Base-by-base conservation (phyloP, 305 asterid species). In the Fraxinus nigra region DNA sequence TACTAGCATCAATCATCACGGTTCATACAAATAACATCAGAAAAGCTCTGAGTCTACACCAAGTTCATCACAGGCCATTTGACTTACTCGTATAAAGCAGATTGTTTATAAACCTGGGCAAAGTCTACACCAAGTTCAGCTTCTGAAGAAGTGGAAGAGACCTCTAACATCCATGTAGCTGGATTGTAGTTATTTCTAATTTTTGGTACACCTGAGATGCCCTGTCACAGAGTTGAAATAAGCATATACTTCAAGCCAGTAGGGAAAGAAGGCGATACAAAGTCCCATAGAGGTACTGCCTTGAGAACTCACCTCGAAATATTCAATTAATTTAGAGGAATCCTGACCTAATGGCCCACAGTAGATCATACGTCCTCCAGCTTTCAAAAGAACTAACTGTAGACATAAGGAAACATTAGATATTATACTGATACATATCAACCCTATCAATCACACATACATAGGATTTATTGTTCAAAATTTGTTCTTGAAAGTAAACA, bases 101-200 rank as follows among this genome's bases (percentile, higher is more conserved):
- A 95, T 8, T 81, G 81, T 69, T 83, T 81, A 84, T 92, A 95
- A 79, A 92, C 90, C 76, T 89, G 88, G 7, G 95, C 93, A 40
- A 95, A 95, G 84, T 93, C 95, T 61, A 93, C 30, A 32, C 92
- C 92, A 67, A 89, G 92, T 46, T 86, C 89, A 32, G 87, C 88
- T 85, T 93, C 99, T 24, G 91, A 83, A 81, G 97, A 91, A 76
- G 88, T 80, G 14, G 97, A 95, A 80, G 92, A 92, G 83, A 93
- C 90, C 84, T 95, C 97, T 86, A 95, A 84, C 92, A 95, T 92
- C 98, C 98, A 95, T 73, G 98, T 90, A 77, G 98, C 97, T 16
- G 99, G 98, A 83, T 93, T 95, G 72, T 90, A 90, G 76, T 92
- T 90, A 67, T 88, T 88, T 76, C 82, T 86, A 26, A 95, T 90